A percentile compares a stretch with the other conserved stretches of the same genome.
Conservation (phyloP, 148 eudicot species). For the Silene latifolia region DNA sequence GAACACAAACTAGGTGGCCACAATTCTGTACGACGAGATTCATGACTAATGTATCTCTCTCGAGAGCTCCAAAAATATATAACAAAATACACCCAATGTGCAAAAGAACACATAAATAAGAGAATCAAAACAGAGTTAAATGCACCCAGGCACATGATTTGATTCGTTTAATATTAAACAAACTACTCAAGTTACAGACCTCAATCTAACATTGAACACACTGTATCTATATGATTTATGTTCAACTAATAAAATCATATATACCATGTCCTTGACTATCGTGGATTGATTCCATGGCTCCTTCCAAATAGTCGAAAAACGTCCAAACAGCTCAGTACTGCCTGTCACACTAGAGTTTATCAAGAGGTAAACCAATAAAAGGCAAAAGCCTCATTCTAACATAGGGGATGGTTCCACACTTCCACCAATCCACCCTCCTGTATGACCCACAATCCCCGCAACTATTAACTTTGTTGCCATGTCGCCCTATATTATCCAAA, state of each 20-base stretch:
- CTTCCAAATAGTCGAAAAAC: not conserved
- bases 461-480: not conserved
- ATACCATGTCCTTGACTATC: not conserved
- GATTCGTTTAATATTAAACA: no score
- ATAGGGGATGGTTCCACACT: not conserved
- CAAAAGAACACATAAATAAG: not conserved
- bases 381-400: conserved; percentile 1
- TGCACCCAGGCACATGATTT: conserved; percentile 7
- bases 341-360: not conserved
- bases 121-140: not conserved
- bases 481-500: not conserved
- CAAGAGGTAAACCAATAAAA: not conserved
- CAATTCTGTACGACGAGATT: not conserved
- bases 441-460: not conserved
- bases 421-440: not conserved
- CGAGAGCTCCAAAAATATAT: conserved; percentile 2
- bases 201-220: conserved; percentile 1
- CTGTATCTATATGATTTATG: not conserved
- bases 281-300: not conserved
- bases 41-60: conserved; percentile 10
- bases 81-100: not conserved
- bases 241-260: conserved; percentile 2
- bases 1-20: not conserved
- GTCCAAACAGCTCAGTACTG: no score
- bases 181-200: not conserved